Evolutionary conservation across 306 rosid species (phyloP).

Genomic region (Cajanus cajan): DNA sequence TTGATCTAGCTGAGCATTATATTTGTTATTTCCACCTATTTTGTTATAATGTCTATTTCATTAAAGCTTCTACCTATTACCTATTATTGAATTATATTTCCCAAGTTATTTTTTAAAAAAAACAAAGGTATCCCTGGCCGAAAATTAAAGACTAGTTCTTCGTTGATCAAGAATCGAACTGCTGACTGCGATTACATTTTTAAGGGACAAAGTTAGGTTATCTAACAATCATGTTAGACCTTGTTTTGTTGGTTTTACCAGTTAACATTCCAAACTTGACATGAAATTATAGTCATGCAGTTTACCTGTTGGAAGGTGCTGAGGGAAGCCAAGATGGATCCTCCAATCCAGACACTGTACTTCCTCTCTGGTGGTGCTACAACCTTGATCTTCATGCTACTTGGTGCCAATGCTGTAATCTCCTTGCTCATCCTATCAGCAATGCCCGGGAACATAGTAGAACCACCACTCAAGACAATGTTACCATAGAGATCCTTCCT

Average conservation of each 20-base stretch:
- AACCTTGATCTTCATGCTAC: conserved; percentile 57
- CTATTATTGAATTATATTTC: not conserved
- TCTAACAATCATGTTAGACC: no score
- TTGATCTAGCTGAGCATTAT: not conserved
- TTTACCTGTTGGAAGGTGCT: conserved; percentile 61
- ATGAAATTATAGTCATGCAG: conserved; percentile 2
- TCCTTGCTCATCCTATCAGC: conserved; percentile 65
- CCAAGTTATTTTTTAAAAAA: not conserved
- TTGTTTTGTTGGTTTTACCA: no score
- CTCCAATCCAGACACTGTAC: conserved; percentile 63
- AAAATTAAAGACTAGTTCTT: no score
- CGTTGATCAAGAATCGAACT: no score
- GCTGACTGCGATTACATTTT: no score
- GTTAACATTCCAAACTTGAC: not conserved
- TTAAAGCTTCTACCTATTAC: not conserved
- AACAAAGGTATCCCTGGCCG: no score
- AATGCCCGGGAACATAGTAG: conserved; percentile 59
- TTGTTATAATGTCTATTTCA: not conserved
- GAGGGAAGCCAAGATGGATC: conserved; percentile 58
- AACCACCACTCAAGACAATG: conserved; percentile 61
- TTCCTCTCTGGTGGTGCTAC: conserved; percentile 62
- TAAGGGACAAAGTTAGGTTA: no score
- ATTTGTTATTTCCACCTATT: not conserved
- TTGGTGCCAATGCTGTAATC: conserved; percentile 55
- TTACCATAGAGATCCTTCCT: conserved; percentile 61